Percentiles rank a stretch among this genome's conserved stretches.
These are phyloP conservation scores for Coemansia biformis DNA, from an alignment of 192 early-diverging fungal species.

Conservation along the genomic window DNA sequence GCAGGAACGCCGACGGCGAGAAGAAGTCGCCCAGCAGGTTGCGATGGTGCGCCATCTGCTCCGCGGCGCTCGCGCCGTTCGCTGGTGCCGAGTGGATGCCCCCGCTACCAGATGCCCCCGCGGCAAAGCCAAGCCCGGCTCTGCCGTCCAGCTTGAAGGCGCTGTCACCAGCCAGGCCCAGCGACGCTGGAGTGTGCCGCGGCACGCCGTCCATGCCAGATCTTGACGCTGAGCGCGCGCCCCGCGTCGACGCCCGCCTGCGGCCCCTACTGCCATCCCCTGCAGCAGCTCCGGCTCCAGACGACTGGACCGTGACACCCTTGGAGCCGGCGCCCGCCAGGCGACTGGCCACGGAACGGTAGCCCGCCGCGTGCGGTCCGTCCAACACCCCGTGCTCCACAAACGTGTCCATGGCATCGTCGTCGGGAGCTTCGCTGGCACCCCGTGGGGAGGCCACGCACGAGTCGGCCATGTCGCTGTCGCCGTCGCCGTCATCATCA, in stretches of 20 bases:
- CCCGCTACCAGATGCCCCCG: constrained; percentile 6
- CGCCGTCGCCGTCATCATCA: constrained; percentile 7
- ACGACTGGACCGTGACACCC: too few relatives aligned
- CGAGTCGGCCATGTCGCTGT: background rate
- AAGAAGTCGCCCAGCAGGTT: constrained; percentile 30
- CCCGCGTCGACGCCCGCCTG: constrained; percentile 7
- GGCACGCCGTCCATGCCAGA: too few relatives aligned
- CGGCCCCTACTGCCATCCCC: background rate
- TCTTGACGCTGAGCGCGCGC: constrained; percentile 3
- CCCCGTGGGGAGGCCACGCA: too few relatives aligned
- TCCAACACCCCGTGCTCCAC: too few relatives aligned
- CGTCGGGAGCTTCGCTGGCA: too few relatives aligned
- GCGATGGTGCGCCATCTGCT: constrained; percentile 6
- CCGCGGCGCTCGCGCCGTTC: constrained; percentile 5
- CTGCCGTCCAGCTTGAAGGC: background rate
- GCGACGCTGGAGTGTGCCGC: too few relatives aligned
- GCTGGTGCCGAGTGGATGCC: constrained; percentile 31
- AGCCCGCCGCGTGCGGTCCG: too few relatives aligned
- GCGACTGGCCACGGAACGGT: too few relatives aligned
- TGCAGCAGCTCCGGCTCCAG: background rate
- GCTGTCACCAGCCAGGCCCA: too few relatives aligned
- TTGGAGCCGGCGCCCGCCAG: too few relatives aligned
- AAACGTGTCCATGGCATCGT: too few relatives aligned
- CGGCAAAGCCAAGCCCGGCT: background rate
- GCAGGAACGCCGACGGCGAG: constrained; percentile 42